Percentiles rank a stretch among this genome's conserved stretches.
Evolutionary conservation across 2,329 filamentous ascomycete genomes (phyloP).

Genomic region (Phialophora tarda): DNA sequence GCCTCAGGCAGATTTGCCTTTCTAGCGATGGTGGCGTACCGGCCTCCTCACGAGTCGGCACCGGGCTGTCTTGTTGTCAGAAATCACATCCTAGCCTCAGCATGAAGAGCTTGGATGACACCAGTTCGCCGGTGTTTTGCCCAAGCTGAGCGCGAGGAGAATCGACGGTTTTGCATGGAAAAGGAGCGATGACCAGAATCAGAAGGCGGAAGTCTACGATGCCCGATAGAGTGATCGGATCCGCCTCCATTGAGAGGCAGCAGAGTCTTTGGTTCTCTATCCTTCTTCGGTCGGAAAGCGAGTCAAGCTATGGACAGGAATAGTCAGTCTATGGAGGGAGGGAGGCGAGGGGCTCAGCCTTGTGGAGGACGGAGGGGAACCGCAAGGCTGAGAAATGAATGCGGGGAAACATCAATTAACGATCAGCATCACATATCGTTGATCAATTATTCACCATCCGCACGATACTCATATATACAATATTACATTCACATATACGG

Average conservation of each 20-base stretch:
- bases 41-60: not conserved
- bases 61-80: not conserved
- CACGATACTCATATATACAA: too few relatives aligned
- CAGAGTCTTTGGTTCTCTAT: not conserved
- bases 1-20: not conserved
- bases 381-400: constrained; percentile 1
- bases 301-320: not conserved
- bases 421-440: not conserved
- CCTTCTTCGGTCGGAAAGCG: not conserved
- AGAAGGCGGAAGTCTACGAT: not conserved
- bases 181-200: not conserved
- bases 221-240: not conserved
- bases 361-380: not conserved
- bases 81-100: not conserved
- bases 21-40: too few relatives aligned
- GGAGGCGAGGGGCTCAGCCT: not conserved
- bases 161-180: not conserved
- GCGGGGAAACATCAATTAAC: not conserved
- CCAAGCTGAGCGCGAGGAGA: not conserved
- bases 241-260: not conserved
- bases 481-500: not conserved
- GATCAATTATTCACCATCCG: too few relatives aligned
- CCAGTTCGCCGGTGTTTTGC: not conserved
- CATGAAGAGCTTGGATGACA: too few relatives aligned
- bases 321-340: too few relatives aligned